Base-by-base conservation (phyloP, 1,284 basidiomycete genomes). In the Somion occarium region DNA sequence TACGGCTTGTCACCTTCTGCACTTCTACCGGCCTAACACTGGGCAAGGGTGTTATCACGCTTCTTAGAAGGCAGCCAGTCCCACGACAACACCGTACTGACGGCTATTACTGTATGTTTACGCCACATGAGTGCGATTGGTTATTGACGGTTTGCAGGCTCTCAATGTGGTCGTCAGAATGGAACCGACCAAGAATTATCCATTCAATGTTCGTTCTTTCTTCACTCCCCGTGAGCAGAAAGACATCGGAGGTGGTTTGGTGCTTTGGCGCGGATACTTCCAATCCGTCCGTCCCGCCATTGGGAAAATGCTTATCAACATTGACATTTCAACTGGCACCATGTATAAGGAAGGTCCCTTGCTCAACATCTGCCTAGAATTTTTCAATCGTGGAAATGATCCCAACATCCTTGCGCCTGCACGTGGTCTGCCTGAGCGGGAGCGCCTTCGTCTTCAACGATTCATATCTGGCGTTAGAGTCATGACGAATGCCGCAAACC, bases 81-180 rank as follows among this genome's bases (percentile, higher is more conserved):
- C 0, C 80, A 85, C 44, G 88, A 90, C 56, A 85, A 85, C 54
- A 69, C 64, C 12, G 84, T 90, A 1, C 62, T 84, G 30, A 90
- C 87, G 2, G 86, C 86, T 0, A 82, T 88, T 57, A 89, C 83
- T 3, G 87, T 83, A 54, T 50, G 74, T 62, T 19, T 49, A 24
- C 22, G n/a, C 23, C n/a, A 42, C 23, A 44, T 24, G 44, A 23
- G 18, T 37, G 5, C 43, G 25, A 18, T 12, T 41, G 22, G 27
- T 41, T 9, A 39, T 24, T 15, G 37, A 43, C 44, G 30, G 34
- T 42, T 41, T 42, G 11, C 52, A 88, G 83, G 83, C 86, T 0
- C 66, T 89, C 47, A 91, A 91, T 58, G 84, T 89, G 26, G 82
- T 86, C 13, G 76, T 89, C 30, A 76, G 87, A 13, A 87, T 86